Conservation (phyloP, 73 alveolate species). For the Tetrahymena thermophila region DNA sequence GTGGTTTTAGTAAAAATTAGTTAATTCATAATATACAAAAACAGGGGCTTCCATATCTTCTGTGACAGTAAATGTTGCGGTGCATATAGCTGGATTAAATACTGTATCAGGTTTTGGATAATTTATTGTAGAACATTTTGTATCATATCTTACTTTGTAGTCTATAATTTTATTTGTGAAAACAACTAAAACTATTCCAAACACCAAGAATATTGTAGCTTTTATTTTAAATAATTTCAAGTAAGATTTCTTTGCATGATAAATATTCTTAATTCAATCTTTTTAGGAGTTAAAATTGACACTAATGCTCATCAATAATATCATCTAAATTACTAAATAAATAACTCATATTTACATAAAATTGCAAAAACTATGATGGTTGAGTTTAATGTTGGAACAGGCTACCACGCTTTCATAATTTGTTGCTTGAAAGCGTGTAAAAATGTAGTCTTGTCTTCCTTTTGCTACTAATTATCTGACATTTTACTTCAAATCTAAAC, state of each 20-base stretch:
- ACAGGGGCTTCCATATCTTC: constrained; percentile 60
- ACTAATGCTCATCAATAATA: background rate
- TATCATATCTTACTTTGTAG: background rate
- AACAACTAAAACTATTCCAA: background rate
- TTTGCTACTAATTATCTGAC: background rate
- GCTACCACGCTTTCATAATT: constrained; percentile 1
- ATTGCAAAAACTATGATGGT: background rate
- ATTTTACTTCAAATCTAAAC: background rate
- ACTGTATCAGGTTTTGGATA: background rate
- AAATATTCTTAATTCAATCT: background rate
- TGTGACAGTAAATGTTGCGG: background rate
- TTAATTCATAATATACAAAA: constrained; percentile 66
- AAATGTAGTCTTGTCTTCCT: background rate
- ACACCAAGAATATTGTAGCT: background rate
- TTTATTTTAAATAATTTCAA: background rate
- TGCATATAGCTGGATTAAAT: background rate
- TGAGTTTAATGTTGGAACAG: background rate
- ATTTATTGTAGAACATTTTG: background rate
- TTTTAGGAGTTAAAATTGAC: background rate
- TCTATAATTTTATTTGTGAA: background rate
- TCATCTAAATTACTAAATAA: background rate
- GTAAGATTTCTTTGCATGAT: background rate
- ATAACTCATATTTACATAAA: background rate
- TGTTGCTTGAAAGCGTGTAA: background rate
- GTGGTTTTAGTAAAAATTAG: constrained; percentile 75